Evolutionary conservation across 768 basidiomycete species (phyloP), one percentile per base, ranked within the genome.

Genomic region (Trametes coccinea): DNA sequence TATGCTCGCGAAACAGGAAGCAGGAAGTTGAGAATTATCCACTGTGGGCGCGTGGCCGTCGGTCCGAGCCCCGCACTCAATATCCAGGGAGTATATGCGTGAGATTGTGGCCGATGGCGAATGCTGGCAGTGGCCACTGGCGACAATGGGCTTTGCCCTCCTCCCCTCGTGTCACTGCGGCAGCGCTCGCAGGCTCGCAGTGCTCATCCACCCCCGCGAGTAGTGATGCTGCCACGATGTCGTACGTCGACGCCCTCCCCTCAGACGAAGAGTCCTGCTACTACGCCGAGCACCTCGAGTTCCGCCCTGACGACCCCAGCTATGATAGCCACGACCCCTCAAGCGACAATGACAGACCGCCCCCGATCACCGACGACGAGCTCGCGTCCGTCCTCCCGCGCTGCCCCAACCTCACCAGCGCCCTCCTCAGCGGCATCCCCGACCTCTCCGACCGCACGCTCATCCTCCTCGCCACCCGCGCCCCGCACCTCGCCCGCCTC

Each of bases 401-500:
- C 48, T 89, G 88, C 72, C 83, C 86, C 13, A 83, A 86, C 59
- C 78, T 95, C 49, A 82, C 88, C 71, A 83, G 86, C 4, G 81
- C 87, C 27, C 82, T 84, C 49, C 78, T 95, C n/a, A 82, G 82
- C 13, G 87, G 87, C n/a, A 80, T 89, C 13, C 78, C 79, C 55
- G 82, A 85, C 62, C 80, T 85, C 14, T 84, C 87, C 30, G 90
- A 95, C 78, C 79, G 80, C 64, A 86, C 90, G 6, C 72, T 95
- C 46, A 77, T 83, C 41, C 73, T 80, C 16, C 79, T 95, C 44
- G 87, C 89, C 8, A 74, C 77, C 59, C 80, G 77, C 48, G 89
- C 92, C 41, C 75, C 77, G 16, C 83, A 85, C 58, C 78, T 98
- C 6, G 85, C 88, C 61, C 88, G 89, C 17, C 72, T 97, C 56